phyloP scores from a whole-genome alignment of 2,329 filamentous ascomycete genomes.

The Aspergillus viridinutans region DNA sequence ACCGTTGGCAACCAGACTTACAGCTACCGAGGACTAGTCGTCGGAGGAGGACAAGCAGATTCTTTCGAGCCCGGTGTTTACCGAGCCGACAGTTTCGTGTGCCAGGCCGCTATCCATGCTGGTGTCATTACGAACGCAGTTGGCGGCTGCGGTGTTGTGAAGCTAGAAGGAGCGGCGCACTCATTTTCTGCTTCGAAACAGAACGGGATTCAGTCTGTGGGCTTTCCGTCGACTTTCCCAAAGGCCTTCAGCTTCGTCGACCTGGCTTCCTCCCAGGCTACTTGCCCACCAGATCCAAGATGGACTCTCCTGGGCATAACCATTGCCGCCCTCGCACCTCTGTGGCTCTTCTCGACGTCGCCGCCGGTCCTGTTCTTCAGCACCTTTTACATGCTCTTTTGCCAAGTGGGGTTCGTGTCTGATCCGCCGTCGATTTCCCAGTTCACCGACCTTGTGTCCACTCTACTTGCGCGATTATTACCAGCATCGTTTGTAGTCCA shows the following conservation, averaged over 20 bases:
- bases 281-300: slow-evolving; percentile 69
- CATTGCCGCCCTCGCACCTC: slow-evolving; percentile 67
- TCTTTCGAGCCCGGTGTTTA: slow-evolving; percentile 57
- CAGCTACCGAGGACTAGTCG: slow-evolving; percentile 49
- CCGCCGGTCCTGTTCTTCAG: slow-evolving; percentile 80
- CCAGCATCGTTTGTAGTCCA: slow-evolving; percentile 84
- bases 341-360: slow-evolving; percentile 78
- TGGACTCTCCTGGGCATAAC: slow-evolving; percentile 84
- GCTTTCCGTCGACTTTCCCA: slow-evolving; percentile 85
- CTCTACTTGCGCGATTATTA: slow-evolving; percentile 74
- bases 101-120: slow-evolving; percentile 77
- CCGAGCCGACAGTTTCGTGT: slow-evolving; percentile 85
- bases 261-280: slow-evolving; percentile 49
- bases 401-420: slow-evolving; percentile 83
- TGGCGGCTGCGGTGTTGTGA: slow-evolving; percentile 79
- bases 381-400: slow-evolving; percentile 76
- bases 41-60: slow-evolving; percentile 45
- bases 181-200: slow-evolving; percentile 60
- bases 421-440: slow-evolving; percentile 71
- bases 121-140: slow-evolving; percentile 67
- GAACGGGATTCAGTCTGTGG: slow-evolving; percentile 72
- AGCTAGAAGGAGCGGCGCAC: slow-evolving; percentile 64
- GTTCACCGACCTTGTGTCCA: slow-evolving; percentile 69
- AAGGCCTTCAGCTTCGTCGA: slow-evolving; percentile 75
- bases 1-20: slow-evolving; percentile 50